A percentile compares a stretch with the other conserved stretches of the same genome.
Evolutionary conservation across 140 eudicot species (phyloP).

Genomic region (Bidens hawaiensis): DNA sequence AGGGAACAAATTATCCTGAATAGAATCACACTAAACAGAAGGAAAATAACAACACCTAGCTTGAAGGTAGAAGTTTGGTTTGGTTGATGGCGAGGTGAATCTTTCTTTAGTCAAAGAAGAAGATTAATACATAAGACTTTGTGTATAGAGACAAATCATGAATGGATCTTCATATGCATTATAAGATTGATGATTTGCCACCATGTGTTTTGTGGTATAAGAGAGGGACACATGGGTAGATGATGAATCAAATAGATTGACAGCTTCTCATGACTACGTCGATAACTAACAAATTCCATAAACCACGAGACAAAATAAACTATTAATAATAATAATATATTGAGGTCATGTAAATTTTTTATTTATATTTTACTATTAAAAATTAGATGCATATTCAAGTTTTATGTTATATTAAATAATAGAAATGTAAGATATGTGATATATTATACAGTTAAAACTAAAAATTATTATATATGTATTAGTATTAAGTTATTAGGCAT

Average conservation of each 20-base stretch:
- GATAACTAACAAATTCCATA: not conserved
- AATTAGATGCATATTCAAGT: no score
- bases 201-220: slow-evolving; percentile 5
- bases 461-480: no score
- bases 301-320: no score
- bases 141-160: slow-evolving; percentile 4
- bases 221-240: slow-evolving; percentile 4
- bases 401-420: no score
- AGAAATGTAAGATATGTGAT: no score
- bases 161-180: slow-evolving; percentile 6
- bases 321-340: no score
- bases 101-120: slow-evolving; percentile 5
- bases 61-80: not conserved
- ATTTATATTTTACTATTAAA: no score
- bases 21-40: not conserved
- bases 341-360: no score
- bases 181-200: not conserved
- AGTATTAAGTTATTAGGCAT: no score
- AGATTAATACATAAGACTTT: not conserved
- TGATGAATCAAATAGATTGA: not conserved
- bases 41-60: not conserved
- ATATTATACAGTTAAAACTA: no score
- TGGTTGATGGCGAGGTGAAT: not conserved
- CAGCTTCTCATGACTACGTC: slow-evolving; percentile 26
- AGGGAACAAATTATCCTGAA: not conserved